Base-by-base conservation (phyloP, 441 rosid species). In the Arabidopsis hybrid region DNA sequence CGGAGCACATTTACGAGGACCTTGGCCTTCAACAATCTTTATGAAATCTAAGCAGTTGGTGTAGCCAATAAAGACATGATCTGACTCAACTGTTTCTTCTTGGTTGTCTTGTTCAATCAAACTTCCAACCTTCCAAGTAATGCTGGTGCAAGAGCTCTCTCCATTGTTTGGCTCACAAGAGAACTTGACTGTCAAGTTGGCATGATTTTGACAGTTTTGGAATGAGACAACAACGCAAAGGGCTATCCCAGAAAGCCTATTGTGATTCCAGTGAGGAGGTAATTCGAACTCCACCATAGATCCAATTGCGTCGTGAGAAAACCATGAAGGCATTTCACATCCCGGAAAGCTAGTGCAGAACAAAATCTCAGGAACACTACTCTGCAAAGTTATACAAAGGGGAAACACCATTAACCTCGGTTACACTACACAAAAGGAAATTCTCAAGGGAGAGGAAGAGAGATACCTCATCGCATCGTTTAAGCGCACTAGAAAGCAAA, bases 31-130 rank as follows among this genome's bases (percentile, higher is more conserved):
- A 38, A 74, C 21, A 49, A 3, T 40, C 0, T 74, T 60, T 1
- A 8, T 7, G 47, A 74, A 4, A 31, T 67, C 13, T 31, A 18
- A 45, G 52, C 72, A 59, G 67, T 40, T 60, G 16, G 73, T 74
- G 74, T 68, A 75, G 53, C 74, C 64, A 9, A 75, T 35, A 26
- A 75, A 68, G 35, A 75, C 69, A 60, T 75, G 79, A 7, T 75
- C 79, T 68, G 57, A 32, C 8, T 18, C 50, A 75, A 59, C 1
- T 4, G 0, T 46, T n/a, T 39, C 55, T 58, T 13, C 34, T 38
- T 17, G 0, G 13, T 36, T 26, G 2, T 3, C 52, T 1, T 51
- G 61, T 21, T 42, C 62, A 32, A 3, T 35, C 65, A 12, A 46
- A 7, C 7, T 60, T 13, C 78, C 68, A n/a, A 67, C 39, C 18